A percentile compares a stretch with the other conserved stretches of the same genome.
Evolutionary conservation across 331 rosid genomes (phyloP).

Genomic region (Malus hybrid): DNA sequence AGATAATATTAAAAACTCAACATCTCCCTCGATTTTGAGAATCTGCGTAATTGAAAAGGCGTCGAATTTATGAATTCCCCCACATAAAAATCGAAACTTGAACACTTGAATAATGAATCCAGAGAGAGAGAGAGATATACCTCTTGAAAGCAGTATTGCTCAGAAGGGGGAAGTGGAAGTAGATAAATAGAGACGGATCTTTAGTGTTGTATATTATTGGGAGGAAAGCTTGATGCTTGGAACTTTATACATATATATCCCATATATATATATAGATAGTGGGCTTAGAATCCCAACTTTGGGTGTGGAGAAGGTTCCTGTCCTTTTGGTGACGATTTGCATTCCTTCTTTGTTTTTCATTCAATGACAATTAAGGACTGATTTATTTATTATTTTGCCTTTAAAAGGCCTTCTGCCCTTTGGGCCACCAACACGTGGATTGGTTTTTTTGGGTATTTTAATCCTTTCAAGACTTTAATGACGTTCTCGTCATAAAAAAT

Average conservation of each 20-base stretch:
- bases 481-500: too few species aligned
- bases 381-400: background rate
- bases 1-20: background rate
- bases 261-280: too few species aligned
- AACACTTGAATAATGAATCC: background rate
- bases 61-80: background rate
- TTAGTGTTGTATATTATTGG: background rate
- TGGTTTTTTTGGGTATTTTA: background rate
- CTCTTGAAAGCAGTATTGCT: background rate
- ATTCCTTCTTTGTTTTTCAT: background rate
- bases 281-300: too few species aligned
- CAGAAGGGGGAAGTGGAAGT: background rate
- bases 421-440: background rate
- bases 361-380: constrained; percentile 1
- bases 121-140: constrained; percentile 1
- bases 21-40: background rate
- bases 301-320: background rate
- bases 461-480: background rate
- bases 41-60: background rate
- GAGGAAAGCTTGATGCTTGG: background rate
- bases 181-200: background rate
- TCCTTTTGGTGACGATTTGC: background rate
- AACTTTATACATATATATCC: background rate
- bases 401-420: background rate
- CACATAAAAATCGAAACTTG: background rate